Base-by-base conservation (phyloP, 495 filamentous ascomycete species). In the Lindgomyces ingoldianus region DNA sequence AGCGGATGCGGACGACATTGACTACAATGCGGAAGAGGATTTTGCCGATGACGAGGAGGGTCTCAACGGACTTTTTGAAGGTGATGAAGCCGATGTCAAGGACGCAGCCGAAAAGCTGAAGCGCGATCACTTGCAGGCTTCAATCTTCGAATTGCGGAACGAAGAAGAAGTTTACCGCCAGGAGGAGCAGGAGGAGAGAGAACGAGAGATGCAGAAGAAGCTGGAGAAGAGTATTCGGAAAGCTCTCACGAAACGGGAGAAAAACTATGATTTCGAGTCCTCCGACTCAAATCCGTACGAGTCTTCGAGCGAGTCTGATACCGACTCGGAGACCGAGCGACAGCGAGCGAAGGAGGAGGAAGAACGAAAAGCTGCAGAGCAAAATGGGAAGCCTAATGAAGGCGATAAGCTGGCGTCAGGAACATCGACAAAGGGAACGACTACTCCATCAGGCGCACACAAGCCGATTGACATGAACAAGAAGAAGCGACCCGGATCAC, bases 11-110 rank as follows among this genome's bases (percentile, higher is more conserved):
- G 74, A 79, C 42, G 76, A 77, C 49, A 74, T 79, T 46, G 76
- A 79, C 50, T 77, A 72, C 58, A 72, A 79, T 27, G 25, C 67
- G 45, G 67, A 75, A 30, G 74, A 74, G 11, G 76, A 76, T 30
- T 92, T 92, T 69, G 85, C 87, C 11, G 89, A 98, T 70, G 94
- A 98, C 70, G 94, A 98, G 71, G 94, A 97, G 50, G 68, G 68
- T 27, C 14, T 70, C 47, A 88, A 90, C 12, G 79, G 79, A 54
- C 82, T 95, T 44, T 90, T 95, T 72, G 86, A 87, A 57, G 89
- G 91, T 10, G 77, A 85, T 48, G 91, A 96, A 54, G 90, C 95
- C 63, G 91, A 96, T 44, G 78, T 84, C 0, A 97, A 96, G 72
- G 89, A 91, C n/a, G 84, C 91, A 2, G 88, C 93, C 68, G 86